Conservation (phyloP, 2,329 filamentous ascomycete genomes). For the Penicillium verrucosum region DNA sequence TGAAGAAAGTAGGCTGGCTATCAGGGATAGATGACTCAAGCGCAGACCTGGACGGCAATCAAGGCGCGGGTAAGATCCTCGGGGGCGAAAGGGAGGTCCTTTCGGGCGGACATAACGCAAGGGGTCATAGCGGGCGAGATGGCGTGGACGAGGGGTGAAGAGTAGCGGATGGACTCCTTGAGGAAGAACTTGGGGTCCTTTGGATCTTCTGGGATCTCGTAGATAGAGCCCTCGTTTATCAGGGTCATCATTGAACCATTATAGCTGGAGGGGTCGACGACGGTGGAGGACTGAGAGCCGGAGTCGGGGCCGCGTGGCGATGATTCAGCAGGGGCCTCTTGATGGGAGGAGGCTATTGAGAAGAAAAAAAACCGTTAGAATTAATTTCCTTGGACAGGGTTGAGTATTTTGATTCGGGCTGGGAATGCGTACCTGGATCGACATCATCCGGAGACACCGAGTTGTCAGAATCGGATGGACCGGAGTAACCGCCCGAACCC, state of each 20-base stretch:
- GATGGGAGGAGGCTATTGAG: background rate
- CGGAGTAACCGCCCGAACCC: constrained; percentile 11
- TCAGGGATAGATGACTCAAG: constrained; percentile 1
- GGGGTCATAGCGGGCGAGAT: constrained; percentile 24
- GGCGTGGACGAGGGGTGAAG: constrained; percentile 30
- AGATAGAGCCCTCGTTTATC: constrained; percentile 24
- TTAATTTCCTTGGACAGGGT: background rate
- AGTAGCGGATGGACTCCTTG: constrained; percentile 35
- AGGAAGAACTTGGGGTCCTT: constrained; percentile 30
- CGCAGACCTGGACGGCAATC: constrained; percentile 36
- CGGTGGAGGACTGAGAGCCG: constrained; percentile 37
- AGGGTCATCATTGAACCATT: constrained; percentile 37
- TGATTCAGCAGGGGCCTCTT: constrained; percentile 24
- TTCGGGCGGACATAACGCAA: constrained; percentile 21
- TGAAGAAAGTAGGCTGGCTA: constrained; percentile 9
- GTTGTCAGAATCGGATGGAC: constrained; percentile 15
- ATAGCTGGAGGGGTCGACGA: constrained; percentile 35
- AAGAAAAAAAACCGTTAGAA: constrained; percentile 8
- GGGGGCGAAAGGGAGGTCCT: constrained; percentile 32
- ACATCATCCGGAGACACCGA: constrained; percentile 20
- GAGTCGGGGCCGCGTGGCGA: constrained; percentile 26
- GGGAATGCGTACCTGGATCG: constrained; percentile 21
- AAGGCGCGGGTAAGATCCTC: constrained; percentile 39
- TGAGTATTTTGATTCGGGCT: background rate
- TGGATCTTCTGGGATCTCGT: constrained; percentile 27